Base-by-base conservation (phyloP, 768 basidiomycete species). In the Suillus clintonianus region DNA sequence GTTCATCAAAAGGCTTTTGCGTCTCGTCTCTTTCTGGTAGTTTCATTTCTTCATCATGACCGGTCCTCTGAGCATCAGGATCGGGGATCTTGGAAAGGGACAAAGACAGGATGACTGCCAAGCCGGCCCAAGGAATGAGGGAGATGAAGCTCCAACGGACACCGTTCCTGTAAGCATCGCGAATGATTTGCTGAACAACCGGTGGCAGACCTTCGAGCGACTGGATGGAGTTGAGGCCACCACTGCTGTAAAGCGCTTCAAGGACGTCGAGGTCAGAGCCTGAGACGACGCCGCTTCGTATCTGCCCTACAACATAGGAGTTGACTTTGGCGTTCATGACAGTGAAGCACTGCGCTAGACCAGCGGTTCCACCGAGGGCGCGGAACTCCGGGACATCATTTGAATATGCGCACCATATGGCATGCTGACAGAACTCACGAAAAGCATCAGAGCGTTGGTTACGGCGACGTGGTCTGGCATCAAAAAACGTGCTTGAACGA, bases 281-380 rank as follows among this genome's bases (percentile, higher is more conserved):
- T 1, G 76, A 70, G 57, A 83, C 61, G 13, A 69, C 58, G 22
- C 74, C 77, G 17, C 74, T 72, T 5, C 37, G 47, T 30, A 76
- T 65, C 14, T 65, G 67, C 27, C 66, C 48, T 19, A 65, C 34
- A 64, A 86, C 71, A 59, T 75, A 75, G 24, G 69, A 32, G 34
- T 71, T 71, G 34, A 82, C 83, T 70, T 78, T 82, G 39, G 77
- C 71, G 64, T 78, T 78, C 60, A 85, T 76, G 24, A 86, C 74
- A 9, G 85, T 81, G 47, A 79, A 77, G 59, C 83, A 84, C 65
- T 86, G 85, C 0, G 85, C 83, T 43, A 86, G 79, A 27, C 85
- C 84, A 43, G 84, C 69, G 0, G 83, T 85, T 10, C 85, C 85
- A n/a, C 85, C 85, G 43, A 84, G 71, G 1, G 80, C 71, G 17